These are phyloP conservation scores for Podaxis rugospora DNA, from an alignment of 768 basidiomycete species.

Conservation along the genomic window DNA sequence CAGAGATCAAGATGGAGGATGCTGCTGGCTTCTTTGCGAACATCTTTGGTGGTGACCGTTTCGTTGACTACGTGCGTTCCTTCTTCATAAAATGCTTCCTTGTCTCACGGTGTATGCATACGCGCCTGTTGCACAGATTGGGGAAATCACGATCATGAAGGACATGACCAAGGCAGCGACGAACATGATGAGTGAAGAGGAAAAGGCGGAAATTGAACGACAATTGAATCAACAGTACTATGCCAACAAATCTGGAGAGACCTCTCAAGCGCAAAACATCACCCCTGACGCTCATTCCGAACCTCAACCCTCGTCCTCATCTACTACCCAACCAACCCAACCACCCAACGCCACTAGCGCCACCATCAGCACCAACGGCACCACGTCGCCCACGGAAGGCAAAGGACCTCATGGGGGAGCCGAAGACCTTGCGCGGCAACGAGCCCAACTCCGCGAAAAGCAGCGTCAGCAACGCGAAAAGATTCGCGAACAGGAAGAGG, in stretches of 20 bases:
- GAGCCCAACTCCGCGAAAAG: conserved; percentile 34
- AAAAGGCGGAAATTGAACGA: conserved; percentile 81
- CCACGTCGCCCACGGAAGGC: conserved; percentile 7
- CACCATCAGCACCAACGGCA: not conserved
- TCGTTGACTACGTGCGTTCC: conserved; percentile 76
- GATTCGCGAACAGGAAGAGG: conserved; percentile 75
- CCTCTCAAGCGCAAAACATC: conserved; percentile 6
- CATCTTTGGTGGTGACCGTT: conserved; percentile 94
- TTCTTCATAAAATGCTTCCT: not conserved
- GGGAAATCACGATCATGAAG: conserved; percentile 94
- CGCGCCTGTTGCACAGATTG: conserved; percentile 55
- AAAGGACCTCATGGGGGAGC: conserved; percentile 10
- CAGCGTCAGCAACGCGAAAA: conserved; percentile 74
- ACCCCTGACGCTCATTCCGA: conserved; percentile 1
- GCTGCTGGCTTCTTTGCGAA: conserved; percentile 93
- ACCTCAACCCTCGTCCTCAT: conserved; percentile 13
- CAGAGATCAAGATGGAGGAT: conserved; percentile 70
- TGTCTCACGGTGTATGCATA: not conserved
- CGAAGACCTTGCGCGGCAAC: conserved; percentile 14
- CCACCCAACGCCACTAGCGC: not conserved
- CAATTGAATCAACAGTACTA: conserved; percentile 41
- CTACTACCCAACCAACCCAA: conserved; percentile 1
- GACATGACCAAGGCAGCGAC: conserved; percentile 84
- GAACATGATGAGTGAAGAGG: conserved; percentile 90
- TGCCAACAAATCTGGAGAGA: conserved; percentile 2